Conservation (phyloP, 306 rosid species). For the Calophaca sinica region DNA sequence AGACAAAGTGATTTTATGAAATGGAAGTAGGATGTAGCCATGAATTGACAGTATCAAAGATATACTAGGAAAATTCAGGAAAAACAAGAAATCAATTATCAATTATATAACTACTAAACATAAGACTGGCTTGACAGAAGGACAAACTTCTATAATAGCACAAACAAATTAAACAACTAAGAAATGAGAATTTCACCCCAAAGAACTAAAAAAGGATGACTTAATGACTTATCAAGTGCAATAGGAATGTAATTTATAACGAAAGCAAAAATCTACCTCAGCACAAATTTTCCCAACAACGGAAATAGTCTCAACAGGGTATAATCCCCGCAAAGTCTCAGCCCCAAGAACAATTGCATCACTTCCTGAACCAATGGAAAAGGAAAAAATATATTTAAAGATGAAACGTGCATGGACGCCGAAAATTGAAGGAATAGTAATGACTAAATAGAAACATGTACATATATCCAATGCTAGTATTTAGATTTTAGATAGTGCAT, state of each 20-base stretch:
- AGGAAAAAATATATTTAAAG: constrained; percentile 5
- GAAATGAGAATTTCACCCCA: neutral
- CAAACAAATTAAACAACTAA: neutral
- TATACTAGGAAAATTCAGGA: neutral
- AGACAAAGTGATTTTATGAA: too few species aligned
- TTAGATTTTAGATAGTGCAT: neutral
- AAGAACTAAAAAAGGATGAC: neutral
- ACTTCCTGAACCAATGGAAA: constrained; percentile 63
- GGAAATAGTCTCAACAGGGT: constrained; percentile 92
- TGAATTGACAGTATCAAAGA: too few species aligned
- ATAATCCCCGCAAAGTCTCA: constrained; percentile 89
- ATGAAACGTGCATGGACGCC: constrained; percentile 2
- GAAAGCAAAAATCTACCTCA: constrained; percentile 59
- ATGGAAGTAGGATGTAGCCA: too few species aligned
- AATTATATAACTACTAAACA: neutral
- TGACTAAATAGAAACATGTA: constrained; percentile 18
- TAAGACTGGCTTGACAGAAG: neutral
- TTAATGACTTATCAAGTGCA: neutral
- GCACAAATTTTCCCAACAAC: constrained; percentile 86
- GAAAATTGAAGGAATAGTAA: neutral
- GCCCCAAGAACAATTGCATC: constrained; percentile 97
- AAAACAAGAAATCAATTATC: neutral
- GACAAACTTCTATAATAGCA: neutral
- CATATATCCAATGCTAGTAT: constrained; percentile 1
- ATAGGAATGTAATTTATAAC: constrained; percentile 4